phyloP scores from a whole-genome alignment of 2,329 filamentous ascomycete species.

The Fusarium drepaniforme region DNA sequence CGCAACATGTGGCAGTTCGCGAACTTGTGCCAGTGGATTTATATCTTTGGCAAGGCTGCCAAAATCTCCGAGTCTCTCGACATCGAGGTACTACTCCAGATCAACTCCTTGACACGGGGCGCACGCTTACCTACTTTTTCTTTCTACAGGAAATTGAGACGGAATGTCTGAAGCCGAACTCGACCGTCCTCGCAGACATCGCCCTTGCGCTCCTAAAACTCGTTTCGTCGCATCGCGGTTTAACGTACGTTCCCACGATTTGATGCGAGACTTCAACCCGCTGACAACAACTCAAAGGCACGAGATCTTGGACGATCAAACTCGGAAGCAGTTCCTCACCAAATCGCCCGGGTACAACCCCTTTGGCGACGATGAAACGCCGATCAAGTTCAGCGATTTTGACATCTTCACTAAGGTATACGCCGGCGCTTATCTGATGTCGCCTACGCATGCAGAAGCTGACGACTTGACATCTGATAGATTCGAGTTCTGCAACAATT shows the following conservation, averaged over 20 bases:
- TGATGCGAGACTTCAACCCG: neutral
- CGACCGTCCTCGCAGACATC: slow-evolving; percentile 81
- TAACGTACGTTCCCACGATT: slow-evolving; percentile 75
- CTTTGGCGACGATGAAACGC: slow-evolving; percentile 82
- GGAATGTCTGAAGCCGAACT: slow-evolving; percentile 86
- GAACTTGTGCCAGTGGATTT: slow-evolving; percentile 93
- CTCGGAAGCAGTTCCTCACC: slow-evolving; percentile 86
- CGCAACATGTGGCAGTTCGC: slow-evolving; percentile 97
- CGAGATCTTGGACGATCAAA: slow-evolving; percentile 94
- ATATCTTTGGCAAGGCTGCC: slow-evolving; percentile 87
- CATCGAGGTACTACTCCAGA: slow-evolving; percentile 76
- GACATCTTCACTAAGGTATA: slow-evolving; percentile 83
- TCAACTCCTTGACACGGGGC: slow-evolving; percentile 5
- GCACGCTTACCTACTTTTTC: neutral
- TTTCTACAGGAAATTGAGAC: slow-evolving; percentile 81
- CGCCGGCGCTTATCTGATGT: neutral
- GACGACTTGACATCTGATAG: slow-evolving; percentile 48
- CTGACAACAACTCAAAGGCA: slow-evolving; percentile 62
- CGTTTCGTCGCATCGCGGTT: slow-evolving; percentile 90
- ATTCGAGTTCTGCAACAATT: slow-evolving; percentile 87
- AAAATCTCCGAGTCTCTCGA: slow-evolving; percentile 92
- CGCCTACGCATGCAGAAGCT: neutral
- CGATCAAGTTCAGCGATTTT: slow-evolving; percentile 82
- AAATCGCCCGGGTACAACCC: slow-evolving; percentile 86
- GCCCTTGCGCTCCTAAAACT: slow-evolving; percentile 91